Evolutionary conservation across 495 filamentous ascomycete species (phyloP).

Genomic region (Aspergillus diversus): DNA sequence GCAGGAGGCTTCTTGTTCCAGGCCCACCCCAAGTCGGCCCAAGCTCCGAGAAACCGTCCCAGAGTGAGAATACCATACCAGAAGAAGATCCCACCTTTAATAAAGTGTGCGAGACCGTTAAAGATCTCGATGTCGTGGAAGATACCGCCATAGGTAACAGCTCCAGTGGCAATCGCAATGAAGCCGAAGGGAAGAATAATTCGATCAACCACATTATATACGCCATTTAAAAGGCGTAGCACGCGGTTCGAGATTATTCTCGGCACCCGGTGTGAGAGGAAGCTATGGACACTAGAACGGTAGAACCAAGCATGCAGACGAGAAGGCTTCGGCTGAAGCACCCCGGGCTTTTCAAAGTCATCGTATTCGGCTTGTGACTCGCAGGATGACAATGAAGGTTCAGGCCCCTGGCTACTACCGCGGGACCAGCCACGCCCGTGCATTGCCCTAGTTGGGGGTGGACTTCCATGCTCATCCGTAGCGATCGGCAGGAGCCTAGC

Average conservation of each 20-base stretch:
- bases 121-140: conserved; percentile 67
- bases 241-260: conserved; percentile 63
- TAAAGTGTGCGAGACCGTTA: conserved; percentile 88
- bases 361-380: conserved; percentile 55
- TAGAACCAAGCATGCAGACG: conserved; percentile 48
- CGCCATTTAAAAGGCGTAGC: conserved; percentile 57
- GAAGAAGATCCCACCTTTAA: conserved; percentile 96
- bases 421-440: no score
- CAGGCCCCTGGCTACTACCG: no score
- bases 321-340: conserved; percentile 35
- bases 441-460: conserved; percentile 64
- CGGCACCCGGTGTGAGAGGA: conserved; percentile 48
- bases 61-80: conserved; percentile 92
- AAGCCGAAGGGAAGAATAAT: conserved; percentile 68
- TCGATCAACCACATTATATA: conserved; percentile 64
- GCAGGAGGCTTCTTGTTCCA: conserved; percentile 86
- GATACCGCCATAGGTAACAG: conserved; percentile 70
- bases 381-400: conserved; percentile 47
- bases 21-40: conserved; percentile 90
- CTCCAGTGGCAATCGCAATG: conserved; percentile 61
- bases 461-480: conserved; percentile 66
- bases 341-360: conserved; percentile 56
- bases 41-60: conserved; percentile 87
- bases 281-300: conserved; percentile 49
- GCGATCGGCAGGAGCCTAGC: conserved; percentile 69